Base-by-base conservation (phyloP, 345 rosid species). In the Schrenkiella parvula region DNA sequence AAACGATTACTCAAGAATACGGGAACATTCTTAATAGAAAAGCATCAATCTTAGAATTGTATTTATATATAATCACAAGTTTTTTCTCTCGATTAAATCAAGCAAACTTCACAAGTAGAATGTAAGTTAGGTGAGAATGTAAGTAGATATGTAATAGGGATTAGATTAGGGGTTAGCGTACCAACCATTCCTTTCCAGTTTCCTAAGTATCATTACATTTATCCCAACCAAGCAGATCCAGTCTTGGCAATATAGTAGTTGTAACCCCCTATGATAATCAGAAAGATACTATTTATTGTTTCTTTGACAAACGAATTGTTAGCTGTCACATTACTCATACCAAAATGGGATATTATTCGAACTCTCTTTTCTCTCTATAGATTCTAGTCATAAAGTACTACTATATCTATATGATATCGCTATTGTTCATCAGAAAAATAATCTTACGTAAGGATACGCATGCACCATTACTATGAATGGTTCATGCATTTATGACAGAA, bases 391-490 rank as follows among this genome's bases (percentile, higher is more conserved):
- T 41, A 8, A 41, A 41, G n/a, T n/a, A n/a, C n/a, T n/a, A n/a
- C n/a, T n/a, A n/a, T n/a, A n/a, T n/a, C n/a, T n/a, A n/a, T n/a
- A n/a, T n/a, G n/a, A n/a, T n/a, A n/a, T 43, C 25, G 28, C 3
- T 5, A 10, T 29, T 14, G 29, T 31, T 19, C 14, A 29, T 28
- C 17, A 11, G 12, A 11, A 62, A 5, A n/a, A 28, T n/a, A 18
- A 18, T 17, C 18, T 44, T 17, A 44, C 13, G 11, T 44, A 8
- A 44, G 23, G 52, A 19, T 19, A n/a, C n/a, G n/a, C n/a, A n/a
- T n/a, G n/a, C n/a, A n/a, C n/a, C n/a, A n/a, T n/a, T n/a, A 50
- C n/a, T 29, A 50, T 65, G 11, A 50, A 53, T 67, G 62, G 52
- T 47, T 1, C 18, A 32, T 56, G 61, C 25, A 31, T 56, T 9